Base-by-base conservation (phyloP, 2,329 filamentous ascomycete species). In the Ustilaginoidea virens region DNA sequence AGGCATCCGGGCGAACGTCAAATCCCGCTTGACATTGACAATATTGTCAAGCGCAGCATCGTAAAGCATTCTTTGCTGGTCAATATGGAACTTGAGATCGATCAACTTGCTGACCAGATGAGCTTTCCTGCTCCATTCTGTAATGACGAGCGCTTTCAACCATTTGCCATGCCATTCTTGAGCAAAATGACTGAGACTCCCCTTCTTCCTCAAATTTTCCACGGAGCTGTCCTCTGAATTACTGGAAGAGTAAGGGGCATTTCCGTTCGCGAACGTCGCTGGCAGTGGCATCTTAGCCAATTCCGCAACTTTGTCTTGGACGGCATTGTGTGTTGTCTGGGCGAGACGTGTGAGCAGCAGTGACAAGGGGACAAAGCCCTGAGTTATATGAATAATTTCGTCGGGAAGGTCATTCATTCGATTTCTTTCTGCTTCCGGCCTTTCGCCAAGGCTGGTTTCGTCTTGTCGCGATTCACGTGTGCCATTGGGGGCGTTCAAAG, bases 61-160 rank as follows among this genome's bases (percentile, higher is more conserved):
- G 42, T 77, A 86, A 23, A 66, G 55, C 26, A 63, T 52, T 36
- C 74, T 64, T 42, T 80, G 67, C 33, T 61, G 55, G 33, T 74
- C 66, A 36, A 92, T 63, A 60, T 87, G 83, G 16, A 66, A 64
- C 46, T 80, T 80, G 38, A 98, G 58, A 45, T 96, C 86, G 39
- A 96, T 92, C 35, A 96, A 65, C 51, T 79, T 83, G 56, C 78
- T 80, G 41, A 96, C 80, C 41, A 80, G 73, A 22, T 73, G 66
- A 19, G 78, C 74, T 49, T 80, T 77, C 45, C 80, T 69, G 47
- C 80, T 81, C 90, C 90, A 98, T 53, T 90, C 79, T 2, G 80
- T 74, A 26, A 98, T 75, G 14, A 98, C 83, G 13, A 94, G 63
- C 6, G 86, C 70, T 56, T 98, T 96, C 49, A 92, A 82, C 63